Percentiles rank a stretch among this genome's conserved stretches.
Evolutionary conservation across 495 filamentous ascomycete genomes (phyloP).

Genomic region (Aspergillus conjunctus): DNA sequence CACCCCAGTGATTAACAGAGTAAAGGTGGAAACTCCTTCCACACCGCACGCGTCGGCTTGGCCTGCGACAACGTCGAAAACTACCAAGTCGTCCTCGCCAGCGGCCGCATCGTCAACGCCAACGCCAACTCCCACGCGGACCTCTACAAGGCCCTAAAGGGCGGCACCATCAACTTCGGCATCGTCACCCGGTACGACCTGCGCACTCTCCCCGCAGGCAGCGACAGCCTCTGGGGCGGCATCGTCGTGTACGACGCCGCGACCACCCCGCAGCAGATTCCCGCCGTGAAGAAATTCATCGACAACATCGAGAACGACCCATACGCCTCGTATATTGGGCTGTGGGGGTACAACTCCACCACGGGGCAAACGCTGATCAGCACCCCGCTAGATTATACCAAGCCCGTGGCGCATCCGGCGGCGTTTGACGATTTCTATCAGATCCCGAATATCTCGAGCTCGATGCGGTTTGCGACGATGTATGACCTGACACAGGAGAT

Average conservation of each 20-base stretch:
- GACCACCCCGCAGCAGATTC: constrained; percentile 20
- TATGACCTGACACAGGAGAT: constrained; percentile 24
- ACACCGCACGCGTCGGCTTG: constrained; percentile 43
- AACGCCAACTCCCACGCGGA: constrained; percentile 44
- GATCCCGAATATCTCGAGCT: constrained; percentile 20
- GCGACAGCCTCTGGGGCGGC: constrained; percentile 45
- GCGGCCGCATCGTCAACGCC: constrained; percentile 50
- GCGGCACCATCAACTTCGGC: constrained; percentile 56
- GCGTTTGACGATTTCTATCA: constrained; percentile 22
- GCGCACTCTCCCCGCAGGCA: constrained; percentile 37
- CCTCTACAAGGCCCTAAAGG: constrained; percentile 57
- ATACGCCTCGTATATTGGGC: constrained; percentile 24
- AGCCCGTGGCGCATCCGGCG: constrained; percentile 19
- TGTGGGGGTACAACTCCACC: constrained; percentile 24
- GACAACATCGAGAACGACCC: constrained; percentile 26
- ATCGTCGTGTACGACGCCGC: constrained; percentile 23
- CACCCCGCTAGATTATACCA: constrained; percentile 26
- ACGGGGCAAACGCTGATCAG: constrained; percentile 21
- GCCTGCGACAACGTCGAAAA: constrained; percentile 52
- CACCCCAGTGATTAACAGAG: not conserved
- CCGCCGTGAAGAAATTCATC: constrained; percentile 21
- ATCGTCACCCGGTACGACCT: constrained; percentile 54
- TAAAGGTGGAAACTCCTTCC: constrained; percentile 44
- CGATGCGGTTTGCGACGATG: constrained; percentile 19
- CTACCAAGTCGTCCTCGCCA: constrained; percentile 55